These are phyloP conservation scores for Ogataea ramenticola DNA, from an alignment of 805 yeast genomes.

Conservation along the genomic window DNA sequence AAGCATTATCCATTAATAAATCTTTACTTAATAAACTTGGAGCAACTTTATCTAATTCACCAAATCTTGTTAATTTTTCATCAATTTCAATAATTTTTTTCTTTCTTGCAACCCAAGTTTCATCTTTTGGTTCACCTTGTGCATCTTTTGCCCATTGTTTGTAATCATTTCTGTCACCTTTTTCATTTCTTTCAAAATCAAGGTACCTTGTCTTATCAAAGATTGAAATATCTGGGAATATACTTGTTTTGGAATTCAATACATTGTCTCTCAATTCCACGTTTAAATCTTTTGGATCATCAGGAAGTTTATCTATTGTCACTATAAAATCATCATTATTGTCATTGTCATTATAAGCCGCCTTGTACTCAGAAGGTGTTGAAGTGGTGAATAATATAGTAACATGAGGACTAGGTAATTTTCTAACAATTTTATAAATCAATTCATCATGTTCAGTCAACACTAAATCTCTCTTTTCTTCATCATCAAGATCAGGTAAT, in stretches of 20 bases:
- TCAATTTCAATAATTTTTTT: constrained; percentile 11
- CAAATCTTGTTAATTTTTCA: constrained; percentile 16
- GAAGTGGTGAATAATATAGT: constrained; percentile 52
- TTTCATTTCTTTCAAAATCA: constrained; percentile 51
- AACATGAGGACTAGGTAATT: constrained; percentile 67
- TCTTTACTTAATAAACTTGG: constrained; percentile 37
- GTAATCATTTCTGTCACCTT: constrained; percentile 18
- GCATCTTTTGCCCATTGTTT: constrained; percentile 24
- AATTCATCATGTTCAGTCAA: constrained; percentile 23
- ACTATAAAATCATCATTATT: constrained; percentile 8
- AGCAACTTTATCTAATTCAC: constrained; percentile 23
- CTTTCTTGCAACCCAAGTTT: constrained; percentile 25
- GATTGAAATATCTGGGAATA: constrained; percentile 50
- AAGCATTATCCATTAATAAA: constrained; percentile 43
- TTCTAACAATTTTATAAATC: constrained; percentile 50
- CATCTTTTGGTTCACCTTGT: constrained; percentile 7
- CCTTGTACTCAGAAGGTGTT: constrained; percentile 15
- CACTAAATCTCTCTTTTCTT: constrained; percentile 26
- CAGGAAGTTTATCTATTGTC: constrained; percentile 23
- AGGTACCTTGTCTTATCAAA: constrained; percentile 39
- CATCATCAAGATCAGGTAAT: constrained; percentile 37
- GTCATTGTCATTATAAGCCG: constrained; percentile 10
- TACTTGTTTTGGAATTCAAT: constrained; percentile 23
- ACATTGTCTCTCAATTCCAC: constrained; percentile 21
- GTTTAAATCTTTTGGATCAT: constrained; percentile 24